Base-by-base conservation (phyloP, 129 eudicot genomes). In the Ambrosia artemisiifolia region DNA sequence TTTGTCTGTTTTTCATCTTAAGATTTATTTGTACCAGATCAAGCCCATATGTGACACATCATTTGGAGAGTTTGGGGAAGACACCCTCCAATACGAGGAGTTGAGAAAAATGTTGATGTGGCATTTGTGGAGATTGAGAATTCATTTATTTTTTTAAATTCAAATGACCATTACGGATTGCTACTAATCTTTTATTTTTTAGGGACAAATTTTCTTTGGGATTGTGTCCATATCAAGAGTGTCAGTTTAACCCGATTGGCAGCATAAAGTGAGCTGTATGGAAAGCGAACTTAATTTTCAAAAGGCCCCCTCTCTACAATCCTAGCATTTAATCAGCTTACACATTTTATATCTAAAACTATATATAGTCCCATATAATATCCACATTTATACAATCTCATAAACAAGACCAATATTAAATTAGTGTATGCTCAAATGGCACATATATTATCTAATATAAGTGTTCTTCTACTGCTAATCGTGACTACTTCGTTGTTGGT, bases 201-300 rank as follows among this genome's bases (percentile, higher is more conserved):
- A 8, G 5, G 33, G 20, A 7, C 1, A 19, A 19, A 4, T 3
- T 3, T 47, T 54, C 38, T 57, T 3, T 19, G 20, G 34, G 28
- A 11, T 56, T 56, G 4, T 19, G 35, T 56, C 60, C 63, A 56
- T 19, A 11, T 57, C 38, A 1, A 24, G 6, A 6, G 6, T 20
- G 64, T 9, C 30, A 4, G n/a, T 57, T 57, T 20, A 57, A 57
- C 64, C 64, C 38, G 64, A 57, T 57, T 57, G 64, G 64, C 64
- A 57, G 64, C 64, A 57, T 57, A 57, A 57, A 30, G 2, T 57
- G 64, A 57, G 64, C 64, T 57, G 64, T 57, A 57, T 57, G 32
- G 20, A 57, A 28, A 19, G 64, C 16, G 34, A 20, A 8, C 36
- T 13, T 3, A 10, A 3, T 3, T 16, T 4, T 53, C 18, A 36